Base-by-base conservation (phyloP, 176 grass and related monocot species). In the Guadua angustifolia region DNA sequence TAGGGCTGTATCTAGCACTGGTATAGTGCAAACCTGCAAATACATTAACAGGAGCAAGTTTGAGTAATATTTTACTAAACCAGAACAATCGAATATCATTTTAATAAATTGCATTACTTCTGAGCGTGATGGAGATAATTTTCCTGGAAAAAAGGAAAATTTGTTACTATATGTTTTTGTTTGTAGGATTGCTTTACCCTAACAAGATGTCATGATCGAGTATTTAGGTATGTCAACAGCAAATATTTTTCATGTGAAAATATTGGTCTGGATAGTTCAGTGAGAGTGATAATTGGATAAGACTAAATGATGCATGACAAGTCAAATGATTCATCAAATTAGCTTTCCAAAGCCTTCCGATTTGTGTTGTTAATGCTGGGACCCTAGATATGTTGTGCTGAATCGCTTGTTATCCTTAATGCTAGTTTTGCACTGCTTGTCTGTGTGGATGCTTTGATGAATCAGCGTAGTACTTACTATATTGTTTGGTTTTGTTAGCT, bases 31-130 rank as follows among this genome's bases (percentile, higher is more conserved):
- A 36, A 36, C 2, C 35, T 80, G 69, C 61, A 85, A 61, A 69
- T 89, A 76, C 73, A 69, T 85, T 49, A 42, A 55, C 62, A 46
- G 77, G 25, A 55, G 12, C 46, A 69, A 56, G 36, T 73, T 71
- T 76, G 56, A 38, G 6, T 74, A 69, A 18, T 66, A 71, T 43
- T 75, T 35, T 58, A 62, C 60, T 52, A 75, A 74, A 36, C 69
- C 29, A 73, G 69, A 83, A 83, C 42, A 83, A 5, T 62, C 38
- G 26, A 2, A 16, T 50, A 73, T 6, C 12, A 59, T 73, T 83
- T 66, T 2, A 14, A 1, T 64, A 21, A 79, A 35, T 35, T 66
- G 47, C 46, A 66, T 18, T 35, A 55, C 45, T 63, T 71, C 61
- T 78, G 50, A 43, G 75, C 78, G 22, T 5, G 60, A 69, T 44